Conservation (phyloP, 2,329 filamentous ascomycete genomes). For the Arthroderma sp. region DNA sequence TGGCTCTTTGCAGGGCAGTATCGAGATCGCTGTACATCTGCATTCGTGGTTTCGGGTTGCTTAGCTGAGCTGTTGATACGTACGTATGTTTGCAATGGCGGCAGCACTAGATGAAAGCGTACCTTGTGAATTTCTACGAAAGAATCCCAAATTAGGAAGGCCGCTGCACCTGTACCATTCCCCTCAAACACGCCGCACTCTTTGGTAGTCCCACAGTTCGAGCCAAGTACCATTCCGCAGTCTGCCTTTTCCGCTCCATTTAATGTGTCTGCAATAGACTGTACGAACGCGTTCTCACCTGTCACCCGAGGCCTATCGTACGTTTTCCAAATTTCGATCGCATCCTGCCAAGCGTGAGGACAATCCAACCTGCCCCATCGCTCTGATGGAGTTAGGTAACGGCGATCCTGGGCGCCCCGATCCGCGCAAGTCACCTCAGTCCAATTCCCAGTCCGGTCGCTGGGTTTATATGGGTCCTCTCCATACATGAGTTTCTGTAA, state of each 20-base stretch:
- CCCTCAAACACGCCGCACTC: neutral
- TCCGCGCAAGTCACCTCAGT: neutral
- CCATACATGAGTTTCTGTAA: conserved; percentile 7
- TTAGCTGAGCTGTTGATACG: neutral
- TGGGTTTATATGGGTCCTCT: neutral
- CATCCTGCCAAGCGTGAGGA: neutral
- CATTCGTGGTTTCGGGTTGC: neutral
- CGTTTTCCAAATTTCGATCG: neutral
- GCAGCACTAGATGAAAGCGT: neutral
- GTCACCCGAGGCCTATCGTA: neutral
- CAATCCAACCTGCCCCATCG: neutral
- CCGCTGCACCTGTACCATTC: conserved; percentile 11
- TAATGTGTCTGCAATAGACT: neutral
- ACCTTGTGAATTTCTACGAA: neutral
- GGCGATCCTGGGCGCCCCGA: neutral
- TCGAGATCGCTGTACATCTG: neutral
- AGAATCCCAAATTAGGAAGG: conserved; percentile 14
- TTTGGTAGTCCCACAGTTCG: neutral
- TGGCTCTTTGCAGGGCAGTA: neutral
- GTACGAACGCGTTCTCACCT: neutral
- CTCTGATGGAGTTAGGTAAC: neutral
- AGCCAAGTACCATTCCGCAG: neutral
- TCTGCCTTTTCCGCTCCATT: neutral
- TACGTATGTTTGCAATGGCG: neutral
- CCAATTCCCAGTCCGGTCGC: neutral